phyloP scores from a whole-genome alignment of 306 rosid genomes.

The Benincasa hispida region DNA sequence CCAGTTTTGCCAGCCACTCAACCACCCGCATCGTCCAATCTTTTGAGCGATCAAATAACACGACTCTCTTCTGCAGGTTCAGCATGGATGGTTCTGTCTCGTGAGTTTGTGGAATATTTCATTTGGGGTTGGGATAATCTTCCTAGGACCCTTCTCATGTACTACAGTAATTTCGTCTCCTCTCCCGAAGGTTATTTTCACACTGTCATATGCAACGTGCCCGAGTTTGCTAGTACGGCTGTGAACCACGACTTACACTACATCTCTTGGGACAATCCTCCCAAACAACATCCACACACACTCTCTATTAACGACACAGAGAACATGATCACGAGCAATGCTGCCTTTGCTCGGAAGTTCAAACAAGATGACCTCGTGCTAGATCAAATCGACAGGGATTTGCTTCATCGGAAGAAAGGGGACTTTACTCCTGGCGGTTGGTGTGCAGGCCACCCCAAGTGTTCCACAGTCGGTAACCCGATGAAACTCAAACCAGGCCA shows the following conservation, averaged over 20 bases:
- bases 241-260: constrained; percentile 76
- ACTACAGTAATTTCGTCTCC: constrained; percentile 78
- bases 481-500: constrained; percentile 57
- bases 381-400: constrained; percentile 49
- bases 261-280: constrained; percentile 88
- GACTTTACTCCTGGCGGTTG: constrained; percentile 76
- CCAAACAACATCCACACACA: constrained; percentile 73
- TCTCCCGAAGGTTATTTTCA: constrained; percentile 96
- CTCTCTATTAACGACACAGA: constrained; percentile 63
- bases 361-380: constrained; percentile 39
- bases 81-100: constrained; percentile 90
- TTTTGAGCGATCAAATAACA: not conserved
- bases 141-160: constrained; percentile 88
- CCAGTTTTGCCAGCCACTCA: not conserved
- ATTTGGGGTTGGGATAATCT: constrained; percentile 97
- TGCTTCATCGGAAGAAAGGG: constrained; percentile 34
- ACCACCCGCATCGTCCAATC: not conserved
- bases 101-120: constrained; percentile 58
- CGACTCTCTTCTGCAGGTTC: constrained; percentile 46
- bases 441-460: constrained; percentile 65
- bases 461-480: constrained; percentile 56
- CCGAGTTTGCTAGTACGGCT: constrained; percentile 49
- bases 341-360: constrained; percentile 87
- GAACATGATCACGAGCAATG: constrained; percentile 54
- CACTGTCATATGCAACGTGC: constrained; percentile 74